Conservation (phyloP, 2,329 filamentous ascomycete genomes). For the Capronia coronata region DNA sequence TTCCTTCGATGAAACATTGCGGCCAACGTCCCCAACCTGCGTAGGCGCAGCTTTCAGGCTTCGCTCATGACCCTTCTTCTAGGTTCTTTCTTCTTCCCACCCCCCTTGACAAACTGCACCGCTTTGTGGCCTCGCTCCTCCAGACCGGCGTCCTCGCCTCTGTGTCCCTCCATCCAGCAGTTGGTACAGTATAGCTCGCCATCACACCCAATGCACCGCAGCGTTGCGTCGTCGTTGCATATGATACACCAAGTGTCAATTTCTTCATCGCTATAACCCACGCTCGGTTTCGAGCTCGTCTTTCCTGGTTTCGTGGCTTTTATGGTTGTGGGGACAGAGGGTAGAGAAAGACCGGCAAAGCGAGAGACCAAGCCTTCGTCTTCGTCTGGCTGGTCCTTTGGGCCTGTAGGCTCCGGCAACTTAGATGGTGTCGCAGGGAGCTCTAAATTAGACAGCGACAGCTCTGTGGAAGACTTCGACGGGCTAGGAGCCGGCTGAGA, state of each 20-base stretch:
- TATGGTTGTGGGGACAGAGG: constrained; percentile 28
- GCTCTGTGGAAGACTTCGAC: not conserved
- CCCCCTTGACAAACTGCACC: constrained; percentile 46
- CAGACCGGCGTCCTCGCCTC: constrained; percentile 59
- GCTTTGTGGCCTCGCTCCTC: constrained; percentile 66
- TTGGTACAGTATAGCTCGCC: constrained; percentile 65
- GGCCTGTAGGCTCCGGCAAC: constrained; percentile 14
- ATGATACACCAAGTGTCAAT: constrained; percentile 73
- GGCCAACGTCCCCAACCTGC: not conserved
- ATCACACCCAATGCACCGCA: constrained; percentile 67
- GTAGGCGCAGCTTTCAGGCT: not conserved
- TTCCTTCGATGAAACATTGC: too few species aligned
- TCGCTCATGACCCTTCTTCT: constrained; percentile 21
- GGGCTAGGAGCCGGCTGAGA: not conserved
- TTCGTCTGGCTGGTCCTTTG: constrained; percentile 5
- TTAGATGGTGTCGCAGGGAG: constrained; percentile 24
- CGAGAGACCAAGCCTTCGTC: constrained; percentile 27
- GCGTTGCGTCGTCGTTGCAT: constrained; percentile 69
- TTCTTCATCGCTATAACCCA: constrained; percentile 58
- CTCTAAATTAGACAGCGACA: constrained; percentile 4
- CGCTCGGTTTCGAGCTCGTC: constrained; percentile 33
- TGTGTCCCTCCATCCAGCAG: constrained; percentile 78
- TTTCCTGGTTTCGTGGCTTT: constrained; percentile 17
- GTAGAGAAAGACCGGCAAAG: constrained; percentile 26
- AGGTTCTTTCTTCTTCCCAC: constrained; percentile 22